phyloP scores from a whole-genome alignment of 2,329 filamentous ascomycete species.

The Gyromitra esculenta region DNA sequence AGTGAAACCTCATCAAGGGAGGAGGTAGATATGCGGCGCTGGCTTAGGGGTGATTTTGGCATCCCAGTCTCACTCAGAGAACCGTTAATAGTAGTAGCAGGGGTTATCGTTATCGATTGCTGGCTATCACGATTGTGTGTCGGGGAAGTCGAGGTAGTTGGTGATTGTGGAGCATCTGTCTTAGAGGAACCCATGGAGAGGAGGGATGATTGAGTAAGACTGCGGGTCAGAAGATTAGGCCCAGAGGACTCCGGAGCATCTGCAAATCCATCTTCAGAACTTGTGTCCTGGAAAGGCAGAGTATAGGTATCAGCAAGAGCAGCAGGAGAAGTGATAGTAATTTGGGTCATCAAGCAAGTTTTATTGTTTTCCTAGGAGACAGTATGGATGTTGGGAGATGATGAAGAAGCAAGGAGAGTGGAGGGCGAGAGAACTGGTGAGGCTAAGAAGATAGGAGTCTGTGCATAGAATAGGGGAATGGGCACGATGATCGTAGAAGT shows the following conservation, averaged over 20 bases:
- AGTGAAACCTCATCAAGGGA: conserved; percentile 67
- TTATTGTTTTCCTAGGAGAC: conserved; percentile 4
- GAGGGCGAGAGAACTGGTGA: neutral
- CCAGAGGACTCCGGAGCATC: conserved; percentile 54
- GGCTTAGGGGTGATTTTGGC: conserved; percentile 53
- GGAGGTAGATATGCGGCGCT: conserved; percentile 63
- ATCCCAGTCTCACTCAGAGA: conserved; percentile 47
- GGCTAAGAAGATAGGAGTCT: conserved; percentile 25
- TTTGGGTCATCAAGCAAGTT: conserved; percentile 38
- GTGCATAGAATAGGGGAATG: conserved; percentile 42
- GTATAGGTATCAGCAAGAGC: conserved; percentile 43
- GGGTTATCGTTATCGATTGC: conserved; percentile 52
- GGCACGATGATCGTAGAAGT: conserved; percentile 12
- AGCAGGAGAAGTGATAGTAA: conserved; percentile 40
- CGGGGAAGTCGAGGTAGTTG: conserved; percentile 36
- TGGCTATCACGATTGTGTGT: conserved; percentile 51
- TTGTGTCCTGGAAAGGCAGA: conserved; percentile 47
- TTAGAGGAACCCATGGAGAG: conserved; percentile 54
- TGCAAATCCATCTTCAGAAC: conserved; percentile 54
- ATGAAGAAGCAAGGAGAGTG: neutral
- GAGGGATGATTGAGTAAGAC: conserved; percentile 52
- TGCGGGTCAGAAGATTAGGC: conserved; percentile 49
- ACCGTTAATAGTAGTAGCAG: conserved; percentile 50
- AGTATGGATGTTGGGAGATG: neutral
- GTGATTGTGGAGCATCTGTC: conserved; percentile 46